These are phyloP conservation scores for Botryotinia convoluta DNA, from an alignment of 2,329 filamentous ascomycete species.

Conservation along the genomic window DNA sequence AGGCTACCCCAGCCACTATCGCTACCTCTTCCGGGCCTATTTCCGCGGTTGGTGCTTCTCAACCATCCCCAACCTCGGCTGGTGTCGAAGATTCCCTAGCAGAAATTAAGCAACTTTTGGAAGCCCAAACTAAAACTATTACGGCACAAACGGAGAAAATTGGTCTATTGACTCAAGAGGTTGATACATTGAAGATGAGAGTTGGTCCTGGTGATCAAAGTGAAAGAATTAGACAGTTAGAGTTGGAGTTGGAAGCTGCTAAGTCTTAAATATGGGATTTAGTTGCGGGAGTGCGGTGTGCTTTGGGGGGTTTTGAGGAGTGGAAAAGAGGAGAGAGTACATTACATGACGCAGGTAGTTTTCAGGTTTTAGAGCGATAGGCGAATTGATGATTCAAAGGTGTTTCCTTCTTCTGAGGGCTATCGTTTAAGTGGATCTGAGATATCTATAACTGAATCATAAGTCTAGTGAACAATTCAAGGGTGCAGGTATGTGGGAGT, in stretches of 20 bases:
- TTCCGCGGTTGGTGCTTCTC: conserved; percentile 34
- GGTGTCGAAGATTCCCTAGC: conserved; percentile 64
- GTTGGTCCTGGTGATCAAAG: conserved; percentile 57
- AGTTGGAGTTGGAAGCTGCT: conserved; percentile 64
- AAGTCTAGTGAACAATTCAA: background rate
- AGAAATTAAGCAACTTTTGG: conserved; percentile 75
- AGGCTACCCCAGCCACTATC: conserved; percentile 35
- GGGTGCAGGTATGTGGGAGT: background rate
- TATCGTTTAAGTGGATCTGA: background rate
- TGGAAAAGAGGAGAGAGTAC: background rate
- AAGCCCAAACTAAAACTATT: conserved; percentile 75
- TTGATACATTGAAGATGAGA: conserved; percentile 78
- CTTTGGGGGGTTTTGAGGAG: background rate
- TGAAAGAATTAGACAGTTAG: conserved; percentile 65
- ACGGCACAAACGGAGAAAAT: conserved; percentile 76
- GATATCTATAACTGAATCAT: background rate
- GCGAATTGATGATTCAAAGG: background rate
- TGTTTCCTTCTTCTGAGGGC: background rate
- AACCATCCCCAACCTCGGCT: conserved; percentile 37
- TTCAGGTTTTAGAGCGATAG: conserved; percentile 7
- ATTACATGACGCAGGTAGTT: conserved; percentile 6
- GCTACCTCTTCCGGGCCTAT: conserved; percentile 41
- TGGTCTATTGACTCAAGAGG: conserved; percentile 64
- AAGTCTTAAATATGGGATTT: conserved; percentile 43
- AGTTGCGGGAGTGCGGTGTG: background rate